Evolutionary conservation across 257 asterid species (phyloP), one percentile per base, ranked within the genome.

Genomic region (Scutellaria minor): DNA sequence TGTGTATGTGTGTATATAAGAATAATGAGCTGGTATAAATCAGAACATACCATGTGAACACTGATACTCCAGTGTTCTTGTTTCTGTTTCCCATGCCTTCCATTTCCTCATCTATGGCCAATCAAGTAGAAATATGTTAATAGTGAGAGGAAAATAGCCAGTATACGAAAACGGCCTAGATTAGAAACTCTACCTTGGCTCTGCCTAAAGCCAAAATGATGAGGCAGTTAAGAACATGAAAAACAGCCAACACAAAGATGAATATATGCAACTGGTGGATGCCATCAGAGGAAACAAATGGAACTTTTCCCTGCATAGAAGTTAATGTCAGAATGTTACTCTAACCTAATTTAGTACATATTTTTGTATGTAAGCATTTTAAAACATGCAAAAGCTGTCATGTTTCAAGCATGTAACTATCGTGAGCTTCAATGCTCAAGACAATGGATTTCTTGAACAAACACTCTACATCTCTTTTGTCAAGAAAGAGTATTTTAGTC

Each of bases 11-110:
- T 18, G 3, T 54, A 24, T 24, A 24, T 24, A 24, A 1, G 27
- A 24, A 24, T 24, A 24, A 0, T 24, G 27, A 24, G 27, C 2
- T 24, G 27, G 27, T 24, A 2, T 31, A 31, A 31, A 31, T 31
- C 37, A 31, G 37, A 24, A 54, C 59, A 31, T 77, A 85, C 96
- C 93, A 22, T 85, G 77, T 35, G 82, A 80, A 55, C 73, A 83
- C 60, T 85, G 88, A 71, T 89, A 83, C 67, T 85, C 89, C 7
- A 79, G n/a, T 37, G 91, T 80, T 75, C 39, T 83, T 69, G 92
- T 86, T 82, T 89, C 92, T 62, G 18, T 75, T 78, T 89, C 93
- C 96, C 96, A 86, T 66, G 84, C 81, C 79, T 85, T 87, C 96
- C 93, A 89, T 64, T 67, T 85, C 52, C 85, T 82, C 96, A 87